phyloP scores from a whole-genome alignment of 1,284 basidiomycete genomes.

The Heterobasidion parviporum region DNA sequence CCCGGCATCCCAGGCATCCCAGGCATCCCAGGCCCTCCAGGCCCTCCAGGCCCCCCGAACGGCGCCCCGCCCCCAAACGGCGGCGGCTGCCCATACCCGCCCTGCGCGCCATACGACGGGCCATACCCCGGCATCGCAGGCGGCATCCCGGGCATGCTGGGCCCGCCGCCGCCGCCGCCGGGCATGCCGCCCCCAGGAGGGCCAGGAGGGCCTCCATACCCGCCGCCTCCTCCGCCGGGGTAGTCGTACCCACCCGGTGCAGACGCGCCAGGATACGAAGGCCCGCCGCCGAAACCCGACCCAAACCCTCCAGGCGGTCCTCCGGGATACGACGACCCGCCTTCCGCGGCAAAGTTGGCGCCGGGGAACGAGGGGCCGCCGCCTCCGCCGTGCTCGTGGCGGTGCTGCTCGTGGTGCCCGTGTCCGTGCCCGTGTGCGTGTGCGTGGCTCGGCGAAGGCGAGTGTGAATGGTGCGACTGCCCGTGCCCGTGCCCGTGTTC shows the following conservation, averaged over 20 bases:
- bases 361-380: background rate
- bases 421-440: conserved; percentile 2
- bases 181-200: background rate
- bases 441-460: background rate
- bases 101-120: background rate
- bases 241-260: background rate
- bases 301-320: background rate
- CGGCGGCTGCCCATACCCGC: background rate
- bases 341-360: background rate
- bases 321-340: conserved; percentile 6
- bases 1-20: conserved; percentile 2
- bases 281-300: conserved; percentile 2
- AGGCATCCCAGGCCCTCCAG: background rate
- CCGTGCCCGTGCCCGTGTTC: conserved; percentile 5
- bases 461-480: background rate
- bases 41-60: background rate
- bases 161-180: background rate
- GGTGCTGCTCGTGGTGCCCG: conserved; percentile 4
- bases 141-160: background rate
- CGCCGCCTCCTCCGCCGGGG: background rate
- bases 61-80: background rate
- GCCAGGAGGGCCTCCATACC: background rate
- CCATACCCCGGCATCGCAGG: background rate
- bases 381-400: background rate
- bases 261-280: conserved; percentile 7